Conservation (phyloP, 306 rosid genomes). For the Fragaria iinumae region DNA sequence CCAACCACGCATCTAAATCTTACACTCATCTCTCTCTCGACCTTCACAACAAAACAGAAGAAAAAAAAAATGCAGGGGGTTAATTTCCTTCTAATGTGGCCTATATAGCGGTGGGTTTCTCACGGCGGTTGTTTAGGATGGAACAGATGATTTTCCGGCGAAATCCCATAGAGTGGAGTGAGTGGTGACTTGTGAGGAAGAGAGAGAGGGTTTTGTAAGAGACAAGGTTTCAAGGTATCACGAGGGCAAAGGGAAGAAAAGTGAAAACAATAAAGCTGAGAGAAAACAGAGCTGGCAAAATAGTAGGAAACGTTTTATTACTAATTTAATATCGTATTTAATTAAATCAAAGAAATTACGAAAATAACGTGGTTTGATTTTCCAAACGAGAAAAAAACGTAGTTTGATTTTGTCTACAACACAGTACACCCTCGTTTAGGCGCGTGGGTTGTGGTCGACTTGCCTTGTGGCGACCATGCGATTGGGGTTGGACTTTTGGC, state of each 20-base stretch:
- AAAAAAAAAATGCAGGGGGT: not conserved
- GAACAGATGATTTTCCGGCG: constrained; percentile 31
- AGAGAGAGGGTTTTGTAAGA: constrained; percentile 23
- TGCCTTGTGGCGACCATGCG: not conserved
- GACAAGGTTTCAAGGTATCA: constrained; percentile 33
- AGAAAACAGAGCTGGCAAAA: constrained; percentile 34
- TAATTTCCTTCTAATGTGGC: not conserved
- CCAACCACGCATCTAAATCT: constrained; percentile 11
- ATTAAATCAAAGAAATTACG: constrained; percentile 1
- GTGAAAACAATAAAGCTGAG: constrained; percentile 27
- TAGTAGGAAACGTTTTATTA: constrained; percentile 21
- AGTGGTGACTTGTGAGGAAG: not conserved
- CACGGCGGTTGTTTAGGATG: constrained; percentile 17
- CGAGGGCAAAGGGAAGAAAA: constrained; percentile 37
- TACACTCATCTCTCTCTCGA: constrained; percentile 37
- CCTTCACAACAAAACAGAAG: not conserved
- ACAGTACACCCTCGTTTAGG: not conserved
- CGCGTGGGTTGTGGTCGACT: constrained; percentile 3
- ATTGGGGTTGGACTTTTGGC: not conserved
- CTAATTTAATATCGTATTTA: not conserved
- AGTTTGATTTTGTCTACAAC: not conserved
- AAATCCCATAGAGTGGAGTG: constrained; percentile 42
- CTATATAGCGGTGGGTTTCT: constrained; percentile 12
- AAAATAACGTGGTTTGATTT: not conserved
- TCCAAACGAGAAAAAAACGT: not conserved